Evolutionary conservation across 225 moss, liverwort and hornwort species (phyloP), one percentile per base, ranked within the genome.

Genomic region (Neckera pumila): DNA sequence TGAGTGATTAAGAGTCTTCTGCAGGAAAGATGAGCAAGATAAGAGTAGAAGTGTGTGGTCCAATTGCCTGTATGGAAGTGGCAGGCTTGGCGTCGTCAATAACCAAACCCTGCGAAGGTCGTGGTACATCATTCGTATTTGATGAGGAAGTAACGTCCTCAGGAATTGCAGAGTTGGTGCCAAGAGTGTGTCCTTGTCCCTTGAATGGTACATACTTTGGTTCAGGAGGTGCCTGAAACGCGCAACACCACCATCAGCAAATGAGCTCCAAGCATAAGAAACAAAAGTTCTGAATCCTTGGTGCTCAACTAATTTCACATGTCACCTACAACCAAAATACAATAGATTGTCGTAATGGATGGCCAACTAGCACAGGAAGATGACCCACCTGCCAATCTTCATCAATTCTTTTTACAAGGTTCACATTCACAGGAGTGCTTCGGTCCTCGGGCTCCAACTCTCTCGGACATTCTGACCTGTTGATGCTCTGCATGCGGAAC

Each of bases 131-230:
- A 72, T 88, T 92, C 58, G 88, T 88, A 36, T 80, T 79, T 64
- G 83, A 53, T 58, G 88, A 79, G 40, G 84, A 33, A 22, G 89
- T 34, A 88, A 66, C 73, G 36, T 87, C 82, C 71, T 86, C 76
- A 85, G 90, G 12, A 56, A 3, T 78, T 58, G 89, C 92, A 79
- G 93, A 82, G 38, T 85, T 90, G 57, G 92, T 93, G 74, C 96
- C 98, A 53, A 97, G 93, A 84, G 95, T 96, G 90, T 92, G 96
- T 49, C 98, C 95, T 59, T 93, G 91, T 17, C 96, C 98, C 90
- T 96, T 95, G 83, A 98, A 97, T 82, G 96, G 89, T 56, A 97
- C 95, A 91, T 96, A 94, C 79, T 94, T 98, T 23, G 95, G 95
- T 89, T 95, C 95, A 62, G 92, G 94, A 57, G 98, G 97, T 89